Conservation (phyloP, 2,329 filamentous ascomycete genomes). For the Monosporascus sp. region DNA sequence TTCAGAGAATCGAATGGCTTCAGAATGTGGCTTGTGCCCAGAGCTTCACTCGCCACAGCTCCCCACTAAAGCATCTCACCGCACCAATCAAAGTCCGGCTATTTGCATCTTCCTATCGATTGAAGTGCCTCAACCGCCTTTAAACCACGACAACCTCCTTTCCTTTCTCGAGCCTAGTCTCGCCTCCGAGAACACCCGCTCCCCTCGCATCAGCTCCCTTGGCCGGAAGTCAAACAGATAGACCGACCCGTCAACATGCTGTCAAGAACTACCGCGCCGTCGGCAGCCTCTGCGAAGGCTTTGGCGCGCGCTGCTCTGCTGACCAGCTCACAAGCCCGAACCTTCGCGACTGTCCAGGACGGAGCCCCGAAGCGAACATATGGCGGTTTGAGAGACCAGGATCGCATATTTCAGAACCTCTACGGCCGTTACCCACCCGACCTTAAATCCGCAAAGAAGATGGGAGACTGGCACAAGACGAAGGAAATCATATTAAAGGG, state of each 20-base stretch:
- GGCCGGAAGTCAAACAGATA: conserved; percentile 24
- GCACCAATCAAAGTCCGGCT: conserved; percentile 17
- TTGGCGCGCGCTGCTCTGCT: conserved; percentile 31
- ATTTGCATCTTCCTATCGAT: conserved; percentile 17
- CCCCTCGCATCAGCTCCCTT: conserved; percentile 29
- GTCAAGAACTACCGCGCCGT: conserved; percentile 37
- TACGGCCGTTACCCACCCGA: conserved; percentile 91
- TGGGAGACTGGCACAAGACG: conserved; percentile 99
- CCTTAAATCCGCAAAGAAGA: conserved; percentile 91
- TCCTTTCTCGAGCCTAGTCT: not conserved
- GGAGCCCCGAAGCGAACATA: conserved; percentile 65
- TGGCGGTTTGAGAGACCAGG: conserved; percentile 89
- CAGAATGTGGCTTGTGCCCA: conserved; percentile 8
- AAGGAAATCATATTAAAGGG: conserved; percentile 98
- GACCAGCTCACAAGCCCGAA: conserved; percentile 50
- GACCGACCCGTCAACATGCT: conserved; percentile 30
- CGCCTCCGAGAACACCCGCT: conserved; percentile 14
- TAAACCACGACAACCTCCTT: conserved; percentile 17
- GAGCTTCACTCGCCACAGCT: conserved; percentile 17
- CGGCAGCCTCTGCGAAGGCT: conserved; percentile 34
- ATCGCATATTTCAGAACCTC: conserved; percentile 98
- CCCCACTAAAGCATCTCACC: conserved; percentile 8
- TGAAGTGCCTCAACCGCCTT: conserved; percentile 26
- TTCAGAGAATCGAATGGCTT: not conserved
- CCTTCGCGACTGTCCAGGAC: conserved; percentile 78